Conservation (phyloP, 306 rosid genomes). For the Benincasa hispida region DNA sequence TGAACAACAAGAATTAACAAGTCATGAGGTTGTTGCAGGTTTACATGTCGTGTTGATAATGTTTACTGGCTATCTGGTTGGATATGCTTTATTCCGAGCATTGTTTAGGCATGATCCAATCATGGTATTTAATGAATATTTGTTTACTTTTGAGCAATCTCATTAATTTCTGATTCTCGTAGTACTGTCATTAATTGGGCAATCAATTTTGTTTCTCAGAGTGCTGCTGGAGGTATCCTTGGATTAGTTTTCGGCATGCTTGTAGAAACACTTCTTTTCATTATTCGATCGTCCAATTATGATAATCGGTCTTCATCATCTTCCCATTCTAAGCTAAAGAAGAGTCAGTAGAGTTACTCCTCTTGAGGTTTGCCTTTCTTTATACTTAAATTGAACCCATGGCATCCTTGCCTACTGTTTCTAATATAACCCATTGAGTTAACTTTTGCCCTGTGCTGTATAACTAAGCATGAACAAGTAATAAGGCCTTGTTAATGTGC, state of each 20-base stretch:
- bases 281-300: constrained; percentile 34
- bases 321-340: constrained; percentile 43
- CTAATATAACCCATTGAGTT: neutral
- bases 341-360: constrained; percentile 37
- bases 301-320: constrained; percentile 26
- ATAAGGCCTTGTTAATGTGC: neutral
- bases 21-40: constrained; percentile 31
- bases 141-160: neutral
- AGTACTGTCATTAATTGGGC: neutral
- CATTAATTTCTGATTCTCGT: neutral
- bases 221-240: constrained; percentile 82
- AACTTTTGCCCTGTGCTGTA: neutral
- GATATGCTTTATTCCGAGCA: constrained; percentile 73
- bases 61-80: constrained; percentile 79
- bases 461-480: neutral
- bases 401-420: neutral
- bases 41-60: constrained; percentile 63
- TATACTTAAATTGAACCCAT: neutral
- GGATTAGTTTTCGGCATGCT: constrained; percentile 81
- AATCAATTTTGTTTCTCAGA: constrained; percentile 26
- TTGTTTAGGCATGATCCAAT: constrained; percentile 62
- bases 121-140: constrained; percentile 32
- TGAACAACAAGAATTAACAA: neutral
- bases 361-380: neutral
- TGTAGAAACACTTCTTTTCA: constrained; percentile 89